Conservation (phyloP, 257 asterid genomes). For the Henckelia pumila region DNA sequence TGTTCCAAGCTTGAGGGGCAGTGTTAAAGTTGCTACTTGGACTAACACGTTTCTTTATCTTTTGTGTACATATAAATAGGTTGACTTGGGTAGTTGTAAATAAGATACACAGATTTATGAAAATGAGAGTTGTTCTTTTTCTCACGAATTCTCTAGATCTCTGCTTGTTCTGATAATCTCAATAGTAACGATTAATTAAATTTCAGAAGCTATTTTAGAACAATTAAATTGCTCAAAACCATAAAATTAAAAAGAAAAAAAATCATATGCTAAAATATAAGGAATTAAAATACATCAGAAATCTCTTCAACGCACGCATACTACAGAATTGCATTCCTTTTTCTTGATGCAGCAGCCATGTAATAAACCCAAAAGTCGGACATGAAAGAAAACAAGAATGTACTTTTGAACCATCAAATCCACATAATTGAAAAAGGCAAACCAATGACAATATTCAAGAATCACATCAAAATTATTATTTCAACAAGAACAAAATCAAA, state of each 20-base stretch:
- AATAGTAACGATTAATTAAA: no score
- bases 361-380: neutral
- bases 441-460: neutral
- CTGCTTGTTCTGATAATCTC: no score
- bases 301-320: neutral
- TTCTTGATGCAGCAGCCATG: neutral
- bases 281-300: neutral
- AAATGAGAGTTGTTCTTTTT: no score
- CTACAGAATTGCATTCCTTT: neutral
- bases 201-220: neutral
- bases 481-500: neutral
- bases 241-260: neutral
- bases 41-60: no score
- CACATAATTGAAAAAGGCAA: neutral
- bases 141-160: no score
- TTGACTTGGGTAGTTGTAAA: no score
- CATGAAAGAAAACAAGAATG: neutral
- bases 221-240: neutral
- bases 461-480: slow-evolving; percentile 8
- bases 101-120: no score
- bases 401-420: neutral
- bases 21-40: no score
- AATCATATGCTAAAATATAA: no score
- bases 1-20: no score
- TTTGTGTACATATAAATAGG: no score